Percentiles rank a stretch among this genome's conserved stretches.
phyloP scores from a whole-genome alignment of 257 asterid species.

The Solanum paucissectum region DNA sequence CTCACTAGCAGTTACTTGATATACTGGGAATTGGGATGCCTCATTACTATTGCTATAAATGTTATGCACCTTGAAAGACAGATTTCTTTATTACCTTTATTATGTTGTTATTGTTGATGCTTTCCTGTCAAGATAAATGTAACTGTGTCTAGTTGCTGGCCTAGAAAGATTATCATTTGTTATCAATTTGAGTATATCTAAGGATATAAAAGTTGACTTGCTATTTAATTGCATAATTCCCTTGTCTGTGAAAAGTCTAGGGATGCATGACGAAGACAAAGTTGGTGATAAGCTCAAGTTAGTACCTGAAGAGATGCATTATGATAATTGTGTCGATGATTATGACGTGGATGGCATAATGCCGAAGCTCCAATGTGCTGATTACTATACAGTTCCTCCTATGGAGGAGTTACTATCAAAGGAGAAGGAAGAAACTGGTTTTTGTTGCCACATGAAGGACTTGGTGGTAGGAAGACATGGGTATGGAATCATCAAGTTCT shows the following conservation, averaged over 20 bases:
- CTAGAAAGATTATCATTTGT: no score
- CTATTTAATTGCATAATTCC: not conserved
- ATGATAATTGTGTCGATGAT: not conserved
- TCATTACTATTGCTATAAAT: no score
- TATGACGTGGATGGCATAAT: constrained; percentile 2
- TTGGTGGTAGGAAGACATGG: constrained; percentile 67
- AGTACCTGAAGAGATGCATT: not conserved
- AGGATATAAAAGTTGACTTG: no score
- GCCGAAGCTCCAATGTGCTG: constrained; percentile 11
- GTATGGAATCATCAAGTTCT: constrained; percentile 71
- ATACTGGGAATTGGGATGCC: no score
- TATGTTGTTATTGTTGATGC: no score
- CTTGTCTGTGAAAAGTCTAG: not conserved
- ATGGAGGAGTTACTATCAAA: constrained; percentile 29
- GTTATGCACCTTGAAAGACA: no score
- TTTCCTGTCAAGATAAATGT: no score
- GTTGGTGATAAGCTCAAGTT: not conserved
- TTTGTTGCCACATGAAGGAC: constrained; percentile 54
- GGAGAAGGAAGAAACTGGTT: constrained; percentile 71
- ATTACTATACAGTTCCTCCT: constrained; percentile 16
- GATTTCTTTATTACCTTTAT: no score
- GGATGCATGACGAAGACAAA: not conserved
- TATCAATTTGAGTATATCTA: no score
- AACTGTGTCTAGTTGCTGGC: no score
- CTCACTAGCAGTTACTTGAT: no score